Percentiles rank a stretch among this genome's conserved stretches.
These are phyloP conservation scores for Paecilomyces sp. DNA, from an alignment of 2,329 filamentous ascomycete genomes.

Conservation along the genomic window DNA sequence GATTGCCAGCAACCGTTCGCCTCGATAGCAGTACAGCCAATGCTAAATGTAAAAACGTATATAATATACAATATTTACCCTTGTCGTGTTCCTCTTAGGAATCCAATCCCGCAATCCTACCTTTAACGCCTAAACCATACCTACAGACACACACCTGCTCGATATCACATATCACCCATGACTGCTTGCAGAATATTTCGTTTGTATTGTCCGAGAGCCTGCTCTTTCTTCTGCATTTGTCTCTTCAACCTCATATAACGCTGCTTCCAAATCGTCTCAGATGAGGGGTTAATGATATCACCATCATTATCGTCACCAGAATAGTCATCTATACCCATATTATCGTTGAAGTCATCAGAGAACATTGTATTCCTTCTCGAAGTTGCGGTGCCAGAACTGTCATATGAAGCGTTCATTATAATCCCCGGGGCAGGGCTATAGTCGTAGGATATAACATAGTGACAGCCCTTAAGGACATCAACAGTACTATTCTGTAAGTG, in stretches of 20 bases:
- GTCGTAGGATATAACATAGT: slow-evolving; percentile 19
- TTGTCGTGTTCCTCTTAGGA: neutral
- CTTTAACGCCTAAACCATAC: neutral
- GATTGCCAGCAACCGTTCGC: too few species aligned
- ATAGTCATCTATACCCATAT: slow-evolving; percentile 11
- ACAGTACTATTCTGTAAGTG: neutral
- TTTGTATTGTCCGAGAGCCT: slow-evolving; percentile 31
- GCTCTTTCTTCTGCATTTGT: slow-evolving; percentile 33
- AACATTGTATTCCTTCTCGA: neutral
- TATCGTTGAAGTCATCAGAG: slow-evolving; percentile 6
- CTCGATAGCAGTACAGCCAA: too few species aligned
- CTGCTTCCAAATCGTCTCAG: slow-evolving; percentile 32
- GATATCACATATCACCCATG: slow-evolving; percentile 32
- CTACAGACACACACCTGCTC: neutral
- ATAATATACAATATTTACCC: neutral
- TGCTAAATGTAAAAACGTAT: neutral
- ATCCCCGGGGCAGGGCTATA: slow-evolving; percentile 17
- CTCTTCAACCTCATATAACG: slow-evolving; percentile 29
- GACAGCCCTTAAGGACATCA: neutral
- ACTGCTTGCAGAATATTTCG: slow-evolving; percentile 36
- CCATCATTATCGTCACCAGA: slow-evolving; percentile 23
- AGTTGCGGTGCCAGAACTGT: slow-evolving; percentile 9
- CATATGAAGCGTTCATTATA: slow-evolving; percentile 18
- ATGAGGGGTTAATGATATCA: slow-evolving; percentile 12
- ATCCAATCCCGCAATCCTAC: neutral